phyloP scores from a whole-genome alignment of 2,329 filamentous ascomycete genomes.

The Fusarium robinianum region DNA sequence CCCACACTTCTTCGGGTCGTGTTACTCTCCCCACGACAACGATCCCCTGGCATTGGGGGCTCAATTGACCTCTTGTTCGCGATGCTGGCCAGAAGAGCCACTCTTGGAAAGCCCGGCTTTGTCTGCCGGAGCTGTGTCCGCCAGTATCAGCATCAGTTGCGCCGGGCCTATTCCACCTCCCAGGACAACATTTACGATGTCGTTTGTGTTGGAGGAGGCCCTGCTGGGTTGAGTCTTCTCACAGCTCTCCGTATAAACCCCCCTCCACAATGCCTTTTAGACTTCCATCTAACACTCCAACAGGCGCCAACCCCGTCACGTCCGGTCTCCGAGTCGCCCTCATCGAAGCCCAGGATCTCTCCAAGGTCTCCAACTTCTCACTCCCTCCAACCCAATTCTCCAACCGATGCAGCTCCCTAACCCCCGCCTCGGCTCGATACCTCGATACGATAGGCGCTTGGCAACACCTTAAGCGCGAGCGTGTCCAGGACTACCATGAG shows the following conservation, averaged over 20 bases:
- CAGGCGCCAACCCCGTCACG: conserved; percentile 76
- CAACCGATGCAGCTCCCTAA: conserved; percentile 94
- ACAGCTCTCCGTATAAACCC: conserved; percentile 70
- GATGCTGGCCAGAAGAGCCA: conserved; percentile 38
- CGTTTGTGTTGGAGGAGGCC: conserved; percentile 87
- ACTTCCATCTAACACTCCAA: not conserved
- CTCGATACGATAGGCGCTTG: conserved; percentile 84
- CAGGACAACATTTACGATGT: conserved; percentile 85
- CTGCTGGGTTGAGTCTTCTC: conserved; percentile 82
- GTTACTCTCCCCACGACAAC: conserved; percentile 10
- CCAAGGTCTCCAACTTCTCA: conserved; percentile 68
- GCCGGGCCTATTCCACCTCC: conserved; percentile 49
- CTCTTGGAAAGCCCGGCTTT: conserved; percentile 39
- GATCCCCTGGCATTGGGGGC: not conserved
- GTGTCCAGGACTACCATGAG: conserved; percentile 86
- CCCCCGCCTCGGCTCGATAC: conserved; percentile 83
- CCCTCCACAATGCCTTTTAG: not conserved
- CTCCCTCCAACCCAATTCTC: conserved; percentile 74
- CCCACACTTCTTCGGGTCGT: conserved; percentile 16
- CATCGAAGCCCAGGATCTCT: conserved; percentile 85
- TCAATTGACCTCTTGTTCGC: conserved; percentile 10
- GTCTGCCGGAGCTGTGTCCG: conserved; percentile 55
- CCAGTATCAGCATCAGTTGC: conserved; percentile 42
- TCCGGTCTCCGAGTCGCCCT: conserved; percentile 81
- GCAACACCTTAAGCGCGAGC: conserved; percentile 70